A percentile compares a stretch with the other conserved stretches of the same genome.
Conservation (phyloP, 2,329 filamentous ascomycete genomes). For the Talaromyces atroroseus region DNA sequence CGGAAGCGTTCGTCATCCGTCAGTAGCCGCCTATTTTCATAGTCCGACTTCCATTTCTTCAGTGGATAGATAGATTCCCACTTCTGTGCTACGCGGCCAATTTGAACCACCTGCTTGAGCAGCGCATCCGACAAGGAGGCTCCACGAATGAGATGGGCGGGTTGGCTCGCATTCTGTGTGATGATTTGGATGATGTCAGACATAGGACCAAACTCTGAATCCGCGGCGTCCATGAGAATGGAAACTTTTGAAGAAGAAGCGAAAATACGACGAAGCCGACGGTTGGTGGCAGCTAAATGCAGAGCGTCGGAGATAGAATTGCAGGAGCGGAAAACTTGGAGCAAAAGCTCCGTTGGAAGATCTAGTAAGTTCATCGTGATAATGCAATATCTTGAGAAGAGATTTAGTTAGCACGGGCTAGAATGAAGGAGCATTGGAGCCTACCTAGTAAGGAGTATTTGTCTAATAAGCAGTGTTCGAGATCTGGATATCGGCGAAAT, state of each 20-base stretch:
- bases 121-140: conserved; percentile 52
- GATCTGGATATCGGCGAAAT: background rate
- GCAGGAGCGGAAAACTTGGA: conserved; percentile 52
- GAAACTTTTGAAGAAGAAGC: conserved; percentile 49
- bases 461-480: background rate
- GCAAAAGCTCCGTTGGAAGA: conserved; percentile 54
- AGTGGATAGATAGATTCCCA: conserved; percentile 59
- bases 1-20: conserved; percentile 45
- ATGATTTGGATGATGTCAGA: conserved; percentile 55
- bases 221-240: conserved; percentile 50
- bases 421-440: background rate
- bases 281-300: conserved; percentile 51
- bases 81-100: conserved; percentile 51
- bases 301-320: conserved; percentile 49
- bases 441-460: background rate
- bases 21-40: conserved; percentile 50
- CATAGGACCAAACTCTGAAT: conserved; percentile 54
- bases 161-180: conserved; percentile 56
- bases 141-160: conserved; percentile 49
- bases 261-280: conserved; percentile 50
- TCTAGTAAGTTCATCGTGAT: conserved; percentile 48
- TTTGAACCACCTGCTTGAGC: conserved; percentile 50
- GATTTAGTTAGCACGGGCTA: background rate
- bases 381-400: background rate
- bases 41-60: conserved; percentile 59